These are phyloP conservation scores for Staphylotrichum longicolle DNA, from an alignment of 495 filamentous ascomycete species.

Conservation along the genomic window DNA sequence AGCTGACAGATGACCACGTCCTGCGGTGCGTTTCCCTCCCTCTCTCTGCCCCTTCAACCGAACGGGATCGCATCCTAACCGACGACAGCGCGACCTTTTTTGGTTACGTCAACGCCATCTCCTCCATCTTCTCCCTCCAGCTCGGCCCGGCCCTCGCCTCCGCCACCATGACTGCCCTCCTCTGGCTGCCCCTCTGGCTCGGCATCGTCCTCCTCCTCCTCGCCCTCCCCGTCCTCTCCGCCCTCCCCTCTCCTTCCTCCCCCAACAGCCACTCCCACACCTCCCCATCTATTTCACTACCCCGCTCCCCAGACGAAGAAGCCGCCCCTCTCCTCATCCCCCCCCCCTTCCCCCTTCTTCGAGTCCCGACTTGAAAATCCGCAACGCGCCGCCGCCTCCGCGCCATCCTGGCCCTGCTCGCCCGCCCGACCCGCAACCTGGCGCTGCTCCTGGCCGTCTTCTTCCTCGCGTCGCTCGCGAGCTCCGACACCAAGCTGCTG, in stretches of 20 bases:
- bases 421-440: conserved; percentile 31
- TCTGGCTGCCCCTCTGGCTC: conserved; percentile 43
- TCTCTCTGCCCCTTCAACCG: background rate
- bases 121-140: conserved; percentile 40
- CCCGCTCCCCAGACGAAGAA: conserved; percentile 5
- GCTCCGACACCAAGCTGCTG: conserved; percentile 47
- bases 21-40: conserved; percentile 31
- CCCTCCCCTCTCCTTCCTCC: conserved; percentile 18
- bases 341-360: conserved; percentile 1
- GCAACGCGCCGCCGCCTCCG: conserved; percentile 28
- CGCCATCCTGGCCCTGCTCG: conserved; percentile 22
- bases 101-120: conserved; percentile 43
- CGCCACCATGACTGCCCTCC: conserved; percentile 38
- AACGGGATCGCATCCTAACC: conserved; percentile 6
- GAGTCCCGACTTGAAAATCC: background rate
- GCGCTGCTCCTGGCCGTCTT: conserved; percentile 39
- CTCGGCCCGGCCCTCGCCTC: conserved; percentile 46
- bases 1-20: conserved; percentile 39
- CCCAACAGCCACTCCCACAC: conserved; percentile 22
- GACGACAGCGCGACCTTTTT: conserved; percentile 43
- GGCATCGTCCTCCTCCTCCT: conserved; percentile 40
- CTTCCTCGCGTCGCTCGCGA: conserved; percentile 45
- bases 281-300: conserved; percentile 15
- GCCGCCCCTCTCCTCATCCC: conserved; percentile 11
- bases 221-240: conserved; percentile 34